phyloP scores from a whole-genome alignment of 1,284 basidiomycete genomes.

The Leucoagaricus sp. region DNA sequence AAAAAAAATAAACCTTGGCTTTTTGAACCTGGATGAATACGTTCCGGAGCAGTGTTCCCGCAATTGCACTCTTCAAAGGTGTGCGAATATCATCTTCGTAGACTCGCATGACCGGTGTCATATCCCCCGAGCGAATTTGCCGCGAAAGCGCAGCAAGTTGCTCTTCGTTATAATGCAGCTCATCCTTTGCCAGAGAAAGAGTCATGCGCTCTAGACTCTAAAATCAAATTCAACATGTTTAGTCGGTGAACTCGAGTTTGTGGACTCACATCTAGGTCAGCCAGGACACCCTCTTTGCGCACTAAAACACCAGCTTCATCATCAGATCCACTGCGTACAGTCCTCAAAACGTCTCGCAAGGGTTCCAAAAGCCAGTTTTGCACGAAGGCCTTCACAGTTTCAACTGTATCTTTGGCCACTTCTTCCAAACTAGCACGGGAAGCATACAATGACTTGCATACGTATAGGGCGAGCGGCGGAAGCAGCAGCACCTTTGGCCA shows the following conservation, averaged over 20 bases:
- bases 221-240: background rate
- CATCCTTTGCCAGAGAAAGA: slow-evolving; percentile 80
- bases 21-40: slow-evolving; percentile 96
- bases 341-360: slow-evolving; percentile 79
- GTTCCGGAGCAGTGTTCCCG: slow-evolving; percentile 83
- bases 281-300: slow-evolving; percentile 73
- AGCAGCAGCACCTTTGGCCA: slow-evolving; percentile 73
- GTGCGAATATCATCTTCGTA: slow-evolving; percentile 93
- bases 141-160: slow-evolving; percentile 67
- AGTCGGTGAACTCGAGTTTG: background rate
- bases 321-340: slow-evolving; percentile 67
- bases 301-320: slow-evolving; percentile 70
- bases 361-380: slow-evolving; percentile 89
- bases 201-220: slow-evolving; percentile 95
- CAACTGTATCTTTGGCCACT: slow-evolving; percentile 60
- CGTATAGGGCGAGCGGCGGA: slow-evolving; percentile 60
- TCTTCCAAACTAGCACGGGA: slow-evolving; percentile 30
- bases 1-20: slow-evolving; percentile 70
- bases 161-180: slow-evolving; percentile 60
- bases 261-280: slow-evolving; percentile 70
- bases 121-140: slow-evolving; percentile 79
- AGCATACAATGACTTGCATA: slow-evolving; percentile 13
- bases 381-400: slow-evolving; percentile 79
- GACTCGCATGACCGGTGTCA: slow-evolving; percentile 85
- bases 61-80: slow-evolving; percentile 81